Evolutionary conservation across 2,329 filamentous ascomycete genomes (phyloP), one percentile per base, ranked within the genome.

Genomic region (Xylariaceae sp.): DNA sequence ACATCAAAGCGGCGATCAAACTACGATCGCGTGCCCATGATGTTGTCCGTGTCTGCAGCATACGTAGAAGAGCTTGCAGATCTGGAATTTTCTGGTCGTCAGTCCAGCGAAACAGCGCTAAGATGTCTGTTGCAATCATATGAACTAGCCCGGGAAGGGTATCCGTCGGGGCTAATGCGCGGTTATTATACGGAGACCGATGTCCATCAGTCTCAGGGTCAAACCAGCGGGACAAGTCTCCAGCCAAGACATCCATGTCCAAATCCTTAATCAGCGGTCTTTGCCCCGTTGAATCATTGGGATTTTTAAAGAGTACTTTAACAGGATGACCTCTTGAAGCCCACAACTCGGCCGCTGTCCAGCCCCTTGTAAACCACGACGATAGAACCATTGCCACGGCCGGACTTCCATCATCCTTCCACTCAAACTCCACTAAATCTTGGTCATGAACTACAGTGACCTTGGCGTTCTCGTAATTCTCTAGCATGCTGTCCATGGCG

Each of bases 401-500:
- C 6, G 53, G 43, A n/a, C 31, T 50, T 23, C 44, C 55, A 33
- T 52, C 44, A 11, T 56, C 56, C 7, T 16, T 33, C 48, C 52
- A 56, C 11, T 52, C 47, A n/a, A 53, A 47, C 1, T 59, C 34
- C 8, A 53, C 11, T 3, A 59, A 23, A 3, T 61, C 36, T n/a
- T 49, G 51, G 24, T 56, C 59, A n/a, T 59, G 59, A 11, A 61
- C 19, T n/a, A 59, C 11, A 4, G 52, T 59, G n/a, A 49, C 14
- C n/a, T 41, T 43, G 8, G 59, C 52, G 8, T 43, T 50, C 21
- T 43, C 46, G 21, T 56, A 56, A 19, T 56, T 61, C 14, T 51
- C n/a, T 6, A 46, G 48, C 59, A 61, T 61, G 11, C 14, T 24
- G 17, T 56, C 26, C n/a, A 56, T 40, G 0, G 67, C 66, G n/a